These are phyloP conservation scores for Microcyclospora tardicrescens DNA, from an alignment of 2,329 filamentous ascomycete species.

Conservation along the genomic window DNA sequence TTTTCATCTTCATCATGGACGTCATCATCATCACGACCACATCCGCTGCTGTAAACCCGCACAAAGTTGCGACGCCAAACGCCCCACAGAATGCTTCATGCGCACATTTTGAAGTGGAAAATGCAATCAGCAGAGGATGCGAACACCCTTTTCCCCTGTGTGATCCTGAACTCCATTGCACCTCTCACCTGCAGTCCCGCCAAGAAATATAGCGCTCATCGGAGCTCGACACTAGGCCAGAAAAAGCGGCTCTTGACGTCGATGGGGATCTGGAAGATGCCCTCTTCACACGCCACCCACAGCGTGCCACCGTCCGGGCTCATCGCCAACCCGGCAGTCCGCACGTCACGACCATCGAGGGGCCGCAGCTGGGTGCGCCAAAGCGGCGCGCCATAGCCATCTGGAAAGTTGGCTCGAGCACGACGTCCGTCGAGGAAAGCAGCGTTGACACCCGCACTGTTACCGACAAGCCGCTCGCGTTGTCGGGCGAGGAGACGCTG, in stretches of 20 bases:
- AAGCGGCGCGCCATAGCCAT: slow-evolving; percentile 15
- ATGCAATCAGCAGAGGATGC: too few species aligned
- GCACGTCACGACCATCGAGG: slow-evolving; percentile 22
- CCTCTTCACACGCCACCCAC: slow-evolving; percentile 47
- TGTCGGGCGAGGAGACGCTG: slow-evolving; percentile 10
- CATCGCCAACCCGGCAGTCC: slow-evolving; percentile 37
- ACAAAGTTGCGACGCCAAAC: too few species aligned
- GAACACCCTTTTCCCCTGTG: too few species aligned
- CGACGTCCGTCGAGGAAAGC: not conserved
- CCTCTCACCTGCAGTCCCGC: too few species aligned
- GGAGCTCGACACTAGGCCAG: slow-evolving; percentile 8
- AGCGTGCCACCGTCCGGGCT: slow-evolving; percentile 35
- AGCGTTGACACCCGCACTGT: not conserved
- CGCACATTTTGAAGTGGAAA: too few species aligned
- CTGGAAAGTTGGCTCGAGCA: slow-evolving; percentile 5
- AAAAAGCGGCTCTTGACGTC: slow-evolving; percentile 48
- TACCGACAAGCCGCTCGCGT: slow-evolving; percentile 9
- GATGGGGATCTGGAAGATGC: slow-evolving; percentile 62
- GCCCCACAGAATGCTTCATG: too few species aligned
- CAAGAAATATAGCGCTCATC: too few species aligned
- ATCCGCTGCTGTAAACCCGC: too few species aligned
- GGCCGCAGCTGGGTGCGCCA: slow-evolving; percentile 4
- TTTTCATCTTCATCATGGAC: too few species aligned
- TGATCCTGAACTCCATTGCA: too few species aligned
- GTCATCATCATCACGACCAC: too few species aligned